These are phyloP conservation scores for Colletotrichum tanaceti DNA, from an alignment of 2,329 filamentous ascomycete genomes.

Conservation along the genomic window DNA sequence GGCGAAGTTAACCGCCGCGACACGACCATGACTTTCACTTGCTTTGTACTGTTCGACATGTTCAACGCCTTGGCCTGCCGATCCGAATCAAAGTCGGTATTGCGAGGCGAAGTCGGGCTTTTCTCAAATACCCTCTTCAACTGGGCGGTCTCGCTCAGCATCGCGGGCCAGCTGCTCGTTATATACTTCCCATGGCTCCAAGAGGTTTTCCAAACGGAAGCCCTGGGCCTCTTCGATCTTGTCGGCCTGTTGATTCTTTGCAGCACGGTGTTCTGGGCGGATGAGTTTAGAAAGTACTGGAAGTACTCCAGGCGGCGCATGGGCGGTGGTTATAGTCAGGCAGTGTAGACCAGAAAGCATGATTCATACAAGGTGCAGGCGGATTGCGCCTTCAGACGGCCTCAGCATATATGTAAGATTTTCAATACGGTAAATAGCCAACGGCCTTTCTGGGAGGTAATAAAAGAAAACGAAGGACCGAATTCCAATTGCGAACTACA, in stretches of 20 bases:
- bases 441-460: slow-evolving; percentile 18
- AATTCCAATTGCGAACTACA: not conserved
- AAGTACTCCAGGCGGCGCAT: slow-evolving; percentile 68
- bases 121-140: slow-evolving; percentile 96
- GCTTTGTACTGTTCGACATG: slow-evolving; percentile 99
- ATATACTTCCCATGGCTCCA: slow-evolving; percentile 96
- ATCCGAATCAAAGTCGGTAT: slow-evolving; percentile 87
- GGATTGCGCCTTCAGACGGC: slow-evolving; percentile 26
- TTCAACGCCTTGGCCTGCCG: slow-evolving; percentile 97
- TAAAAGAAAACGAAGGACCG: not conserved
- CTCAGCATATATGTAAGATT: slow-evolving; percentile 30
- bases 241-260: slow-evolving; percentile 78
- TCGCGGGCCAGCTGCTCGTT: slow-evolving; percentile 88
- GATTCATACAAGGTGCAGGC: slow-evolving; percentile 20
- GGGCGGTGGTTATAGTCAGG: slow-evolving; percentile 72
- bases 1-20: slow-evolving; percentile 89
- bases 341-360: slow-evolving; percentile 60
- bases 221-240: slow-evolving; percentile 79
- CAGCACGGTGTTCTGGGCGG: slow-evolving; percentile 94
- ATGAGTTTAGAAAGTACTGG: slow-evolving; percentile 88
- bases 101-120: slow-evolving; percentile 85
- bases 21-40: slow-evolving; percentile 99
- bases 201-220: slow-evolving; percentile 95
- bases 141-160: slow-evolving; percentile 87
- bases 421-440: slow-evolving; percentile 35